phyloP scores from a whole-genome alignment of 805 yeast species.

The Sporopachydermia quercuum region DNA sequence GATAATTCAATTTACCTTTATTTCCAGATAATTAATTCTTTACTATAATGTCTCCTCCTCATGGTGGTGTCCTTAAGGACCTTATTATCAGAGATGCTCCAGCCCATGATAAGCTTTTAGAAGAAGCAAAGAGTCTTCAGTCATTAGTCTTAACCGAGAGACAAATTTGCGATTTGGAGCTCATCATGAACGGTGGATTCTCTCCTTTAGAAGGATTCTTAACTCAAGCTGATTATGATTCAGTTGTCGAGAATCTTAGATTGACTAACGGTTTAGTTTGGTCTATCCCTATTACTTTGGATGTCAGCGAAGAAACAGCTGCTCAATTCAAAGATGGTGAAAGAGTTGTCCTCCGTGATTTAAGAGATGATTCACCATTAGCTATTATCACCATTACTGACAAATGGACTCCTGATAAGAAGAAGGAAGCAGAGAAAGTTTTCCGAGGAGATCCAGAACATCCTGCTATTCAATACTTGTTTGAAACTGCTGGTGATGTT shows the following conservation, averaged over 20 bases:
- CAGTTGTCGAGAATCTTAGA: constrained; percentile 55
- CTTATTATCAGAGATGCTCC: constrained; percentile 67
- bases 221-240: constrained; percentile 49
- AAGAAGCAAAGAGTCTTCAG: constrained; percentile 37
- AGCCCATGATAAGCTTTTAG: constrained; percentile 36
- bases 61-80: constrained; percentile 85
- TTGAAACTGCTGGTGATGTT: constrained; percentile 61
- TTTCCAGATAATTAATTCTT: no score
- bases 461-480: constrained; percentile 72
- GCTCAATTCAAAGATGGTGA: constrained; percentile 34
- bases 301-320: constrained; percentile 42
- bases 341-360: constrained; percentile 62
- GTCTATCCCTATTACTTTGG: constrained; percentile 89
- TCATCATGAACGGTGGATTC: constrained; percentile 87
- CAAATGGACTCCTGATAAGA: constrained; percentile 70
- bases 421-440: constrained; percentile 65
- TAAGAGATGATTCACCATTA: constrained; percentile 61
- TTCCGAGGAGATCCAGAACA: constrained; percentile 96
- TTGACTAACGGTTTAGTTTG: constrained; percentile 65
- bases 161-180: constrained; percentile 85
- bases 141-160: constrained; percentile 53
- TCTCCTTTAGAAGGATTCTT: constrained; percentile 72
- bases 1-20: no score
- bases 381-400: constrained; percentile 75
- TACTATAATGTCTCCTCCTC: constrained; percentile 69